Percentiles rank a stretch among this genome's conserved stretches.
Conservation (phyloP, 495 filamentous ascomycete genomes). For the Trichoderma virens region DNA sequence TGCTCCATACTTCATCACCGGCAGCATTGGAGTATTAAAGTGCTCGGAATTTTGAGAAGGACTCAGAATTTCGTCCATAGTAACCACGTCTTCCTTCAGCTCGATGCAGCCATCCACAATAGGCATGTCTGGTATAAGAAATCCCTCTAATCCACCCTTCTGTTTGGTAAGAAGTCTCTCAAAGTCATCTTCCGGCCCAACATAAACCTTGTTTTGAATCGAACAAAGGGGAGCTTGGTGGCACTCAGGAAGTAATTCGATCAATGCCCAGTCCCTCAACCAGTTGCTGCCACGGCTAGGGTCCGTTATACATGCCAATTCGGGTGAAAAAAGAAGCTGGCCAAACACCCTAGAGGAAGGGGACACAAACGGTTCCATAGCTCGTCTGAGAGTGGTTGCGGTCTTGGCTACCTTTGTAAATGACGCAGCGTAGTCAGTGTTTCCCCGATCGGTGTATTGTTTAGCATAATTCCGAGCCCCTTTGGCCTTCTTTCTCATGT, state of each 20-base stretch:
- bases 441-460: too few species aligned
- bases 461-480: not conserved
- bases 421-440: not conserved
- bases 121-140: not conserved
- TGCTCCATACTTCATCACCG: not conserved
- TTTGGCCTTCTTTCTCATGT: not conserved
- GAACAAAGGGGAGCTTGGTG: not conserved
- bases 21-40: not conserved
- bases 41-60: not conserved
- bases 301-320: not conserved
- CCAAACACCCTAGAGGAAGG: not conserved
- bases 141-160: not conserved
- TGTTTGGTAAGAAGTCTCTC: not conserved
- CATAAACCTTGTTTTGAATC: not conserved
- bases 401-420: not conserved
- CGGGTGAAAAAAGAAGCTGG: not conserved
- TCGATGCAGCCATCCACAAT: not conserved
- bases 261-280: not conserved
- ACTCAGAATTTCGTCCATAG: not conserved
- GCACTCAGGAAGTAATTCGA: not conserved
- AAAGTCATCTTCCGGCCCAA: not conserved
- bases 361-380: not conserved
- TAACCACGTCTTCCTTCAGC: not conserved
- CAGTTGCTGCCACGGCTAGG: not conserved
- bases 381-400: not conserved